A percentile compares a stretch with the other conserved stretches of the same genome.
These are phyloP conservation scores for Prunus dulcis DNA, from an alignment of 306 rosid genomes.

Conservation along the genomic window DNA sequence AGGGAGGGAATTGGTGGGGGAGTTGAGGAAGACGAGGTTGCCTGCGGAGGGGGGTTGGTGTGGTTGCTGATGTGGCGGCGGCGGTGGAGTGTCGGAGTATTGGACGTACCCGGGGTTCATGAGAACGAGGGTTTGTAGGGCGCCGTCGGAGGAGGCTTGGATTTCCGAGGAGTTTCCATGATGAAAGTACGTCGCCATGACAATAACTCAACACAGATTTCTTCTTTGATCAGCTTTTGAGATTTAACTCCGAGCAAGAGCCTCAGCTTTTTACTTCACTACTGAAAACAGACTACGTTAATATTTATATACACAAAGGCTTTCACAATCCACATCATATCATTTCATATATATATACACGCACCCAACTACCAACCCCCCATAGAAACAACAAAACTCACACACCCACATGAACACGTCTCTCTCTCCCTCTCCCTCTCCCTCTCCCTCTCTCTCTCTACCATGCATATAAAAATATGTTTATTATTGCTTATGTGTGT, in stretches of 20 bases:
- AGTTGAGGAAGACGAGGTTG: slow-evolving; percentile 29
- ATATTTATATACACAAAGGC: background rate
- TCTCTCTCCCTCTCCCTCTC: background rate
- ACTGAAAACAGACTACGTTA: slow-evolving; percentile 22
- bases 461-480: slow-evolving; percentile 10
- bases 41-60: slow-evolving; percentile 31
- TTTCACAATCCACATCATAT: slow-evolving; percentile 3
- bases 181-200: slow-evolving; percentile 88
- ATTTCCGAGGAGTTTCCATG: slow-evolving; percentile 72
- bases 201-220: too few relatives aligned
- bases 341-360: background rate
- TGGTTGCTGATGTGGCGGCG: slow-evolving; percentile 36
- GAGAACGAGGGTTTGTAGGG: slow-evolving; percentile 80
- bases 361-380: slow-evolving; percentile 12
- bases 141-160: slow-evolving; percentile 54
- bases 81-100: slow-evolving; percentile 70
- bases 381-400: background rate
- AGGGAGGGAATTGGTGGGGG: slow-evolving; percentile 34
- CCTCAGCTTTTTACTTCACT: too few relatives aligned
- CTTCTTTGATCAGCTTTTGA: too few relatives aligned
- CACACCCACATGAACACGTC: background rate
- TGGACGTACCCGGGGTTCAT: slow-evolving; percentile 85
- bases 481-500: background rate
- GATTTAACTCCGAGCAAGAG: too few relatives aligned
- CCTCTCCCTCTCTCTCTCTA: background rate